Evolutionary conservation across 805 yeast species (phyloP).

Genomic region (Cyberlindnera xylosilytica): DNA sequence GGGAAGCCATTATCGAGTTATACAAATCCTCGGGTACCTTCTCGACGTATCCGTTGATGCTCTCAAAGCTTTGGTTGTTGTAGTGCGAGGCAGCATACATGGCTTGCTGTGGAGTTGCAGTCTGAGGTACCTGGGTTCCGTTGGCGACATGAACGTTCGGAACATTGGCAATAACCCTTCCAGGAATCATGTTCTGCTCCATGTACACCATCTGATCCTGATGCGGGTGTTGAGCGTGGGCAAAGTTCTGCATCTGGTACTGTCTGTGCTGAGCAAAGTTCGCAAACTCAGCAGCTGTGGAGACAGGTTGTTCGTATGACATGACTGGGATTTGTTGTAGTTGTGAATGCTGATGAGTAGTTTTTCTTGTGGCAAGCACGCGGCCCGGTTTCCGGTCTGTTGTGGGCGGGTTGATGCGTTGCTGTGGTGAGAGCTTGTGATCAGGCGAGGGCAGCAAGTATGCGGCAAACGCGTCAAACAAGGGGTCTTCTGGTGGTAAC

Average conservation of each 20-base stretch:
- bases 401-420: neutral
- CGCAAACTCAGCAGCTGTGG: conserved; percentile 2
- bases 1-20: conserved; percentile 8
- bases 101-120: neutral
- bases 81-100: conserved; percentile 3
- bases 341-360: too few species aligned
- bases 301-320: conserved; percentile 4
- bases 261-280: conserved; percentile 5
- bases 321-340: too few species aligned
- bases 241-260: conserved; percentile 2
- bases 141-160: neutral
- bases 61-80: conserved; percentile 10
- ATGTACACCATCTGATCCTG: neutral
- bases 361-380: too few species aligned
- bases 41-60: conserved; percentile 8
- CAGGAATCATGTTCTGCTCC: neutral
- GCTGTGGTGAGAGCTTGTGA: too few species aligned
- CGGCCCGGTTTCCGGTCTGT: too few species aligned
- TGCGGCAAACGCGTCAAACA: neutral
- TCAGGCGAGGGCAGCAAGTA: too few species aligned
- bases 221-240: neutral
- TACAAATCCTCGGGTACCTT: conserved; percentile 16
- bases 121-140: too few species aligned
- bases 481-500: too few species aligned
- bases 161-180: too few species aligned